Conservation (phyloP, 805 yeast species). For the Nakazawaea wyomingensis region DNA sequence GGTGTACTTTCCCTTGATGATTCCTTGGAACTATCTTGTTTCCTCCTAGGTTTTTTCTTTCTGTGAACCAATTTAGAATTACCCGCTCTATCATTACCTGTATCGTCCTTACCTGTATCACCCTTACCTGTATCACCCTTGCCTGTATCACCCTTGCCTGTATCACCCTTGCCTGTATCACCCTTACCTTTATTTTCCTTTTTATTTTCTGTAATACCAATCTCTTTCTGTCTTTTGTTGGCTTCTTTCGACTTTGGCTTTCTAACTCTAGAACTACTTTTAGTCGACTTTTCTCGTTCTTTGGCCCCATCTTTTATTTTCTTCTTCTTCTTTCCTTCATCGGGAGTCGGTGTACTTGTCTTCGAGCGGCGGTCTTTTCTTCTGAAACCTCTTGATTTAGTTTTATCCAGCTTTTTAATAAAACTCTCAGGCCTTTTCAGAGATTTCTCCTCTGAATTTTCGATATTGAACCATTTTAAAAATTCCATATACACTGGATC, state of each 20-base stretch:
- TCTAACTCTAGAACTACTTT: background rate
- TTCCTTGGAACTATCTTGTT: background rate
- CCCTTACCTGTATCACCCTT: too few species aligned
- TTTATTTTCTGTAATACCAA: too few species aligned
- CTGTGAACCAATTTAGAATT: slow-evolving; percentile 2
- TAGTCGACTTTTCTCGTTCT: background rate
- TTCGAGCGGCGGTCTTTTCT: slow-evolving; percentile 2
- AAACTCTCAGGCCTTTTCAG: slow-evolving; percentile 15
- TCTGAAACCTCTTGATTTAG: slow-evolving; percentile 1
- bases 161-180: too few species aligned
- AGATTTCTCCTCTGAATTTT: slow-evolving; percentile 10
- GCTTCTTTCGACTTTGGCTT: background rate
- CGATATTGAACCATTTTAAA: slow-evolving; percentile 17
- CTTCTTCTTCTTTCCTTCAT: slow-evolving; percentile 9
- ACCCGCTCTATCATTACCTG: background rate
- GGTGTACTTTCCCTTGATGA: background rate
- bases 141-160: too few species aligned
- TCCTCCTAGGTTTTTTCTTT: slow-evolving; percentile 2
- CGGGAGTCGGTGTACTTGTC: background rate
- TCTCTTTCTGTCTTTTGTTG: background rate
- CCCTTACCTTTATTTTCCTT: too few species aligned
- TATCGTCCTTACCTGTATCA: background rate
- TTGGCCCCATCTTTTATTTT: background rate
- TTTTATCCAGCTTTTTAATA: background rate
- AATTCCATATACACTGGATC: slow-evolving; percentile 19